Base-by-base conservation (phyloP, 306 rosid genomes). In the Cajanus cajan region DNA sequence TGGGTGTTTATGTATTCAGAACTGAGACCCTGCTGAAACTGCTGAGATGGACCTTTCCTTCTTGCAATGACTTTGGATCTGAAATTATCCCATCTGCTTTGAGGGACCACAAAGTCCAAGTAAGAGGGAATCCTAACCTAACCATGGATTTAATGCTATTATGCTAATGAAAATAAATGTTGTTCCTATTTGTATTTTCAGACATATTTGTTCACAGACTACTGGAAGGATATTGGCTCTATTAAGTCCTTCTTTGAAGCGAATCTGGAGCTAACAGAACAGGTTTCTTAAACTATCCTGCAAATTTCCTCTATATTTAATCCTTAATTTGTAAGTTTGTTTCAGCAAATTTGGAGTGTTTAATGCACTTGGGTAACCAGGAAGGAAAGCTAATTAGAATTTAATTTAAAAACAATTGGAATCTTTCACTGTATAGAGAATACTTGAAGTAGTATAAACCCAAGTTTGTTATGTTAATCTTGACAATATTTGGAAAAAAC, bases 201-300 rank as follows among this genome's bases (percentile, higher is more conserved):
- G 98, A 90, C 98, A 28, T 91, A 86, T 82, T 67, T 94, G 73
- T 94, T 90, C 86, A 90, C 81, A 74, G 96, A 91, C 77, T 90
- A 90, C 52, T 94, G 98, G 98, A 96, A 91, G 82, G 98, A 91
- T 76, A 91, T 94, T 73, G 98, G 97, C 77, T 91, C 98, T 45
- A 83, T 94, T 10, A 89, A 86, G 79, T 91, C 98, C 44, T 91
- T 94, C 76, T 94, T 87, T 65, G 91, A 90, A 71, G 92, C 98
- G 25, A 94, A 91, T 85, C 81, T 94, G 77, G 97, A 88, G 16
- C 89, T 94, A 37, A 91, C 98, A 64, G 94, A 87, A 43, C 89
- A 93, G 93, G 98, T 93, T 71, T 68, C 85, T 76, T 65, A 37
- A 33, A 59, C 71, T 33, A 61, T 57, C 24, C 52, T 55, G 48